These are phyloP conservation scores for Penicillium rolfsii DNA, from an alignment of 2,329 filamentous ascomycete genomes.

Conservation along the genomic window DNA sequence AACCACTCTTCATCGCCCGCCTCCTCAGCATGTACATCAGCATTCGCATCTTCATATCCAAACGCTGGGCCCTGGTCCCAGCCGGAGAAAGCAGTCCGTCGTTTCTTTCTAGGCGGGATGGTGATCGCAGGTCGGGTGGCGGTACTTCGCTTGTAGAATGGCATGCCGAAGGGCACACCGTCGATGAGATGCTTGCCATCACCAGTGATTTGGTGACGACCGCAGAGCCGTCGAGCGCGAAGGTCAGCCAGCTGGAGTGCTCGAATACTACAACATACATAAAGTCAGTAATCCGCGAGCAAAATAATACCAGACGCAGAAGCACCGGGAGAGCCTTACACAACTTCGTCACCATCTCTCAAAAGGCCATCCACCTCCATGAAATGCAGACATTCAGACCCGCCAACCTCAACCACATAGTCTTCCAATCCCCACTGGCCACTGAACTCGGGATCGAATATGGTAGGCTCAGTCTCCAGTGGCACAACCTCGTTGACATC, in stretches of 20 bases:
- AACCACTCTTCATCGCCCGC: slow-evolving; percentile 39
- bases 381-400: slow-evolving; percentile 88
- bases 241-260: slow-evolving; percentile 76
- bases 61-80: slow-evolving; percentile 31
- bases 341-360: slow-evolving; percentile 80
- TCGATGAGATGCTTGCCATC: slow-evolving; percentile 83
- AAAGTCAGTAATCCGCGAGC: slow-evolving; percentile 5
- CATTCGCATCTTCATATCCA: slow-evolving; percentile 7
- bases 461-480: slow-evolving; percentile 65
- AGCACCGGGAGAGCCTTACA: slow-evolving; percentile 57
- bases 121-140: slow-evolving; percentile 66
- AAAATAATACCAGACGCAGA: neutral
- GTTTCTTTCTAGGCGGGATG: slow-evolving; percentile 74
- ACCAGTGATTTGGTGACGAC: slow-evolving; percentile 76
- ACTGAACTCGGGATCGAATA: slow-evolving; percentile 38
- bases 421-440: slow-evolving; percentile 83
- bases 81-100: slow-evolving; percentile 47
- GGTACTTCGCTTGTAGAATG: slow-evolving; percentile 62
- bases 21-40: slow-evolving; percentile 23
- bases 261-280: slow-evolving; percentile 65
- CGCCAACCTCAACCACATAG: slow-evolving; percentile 80
- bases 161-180: slow-evolving; percentile 79
- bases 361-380: slow-evolving; percentile 70
- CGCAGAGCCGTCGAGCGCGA: slow-evolving; percentile 70
- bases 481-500: slow-evolving; percentile 79